Evolutionary conservation across 2,329 filamentous ascomycete genomes (phyloP).

Genomic region (Xylariaceae sp.): DNA sequence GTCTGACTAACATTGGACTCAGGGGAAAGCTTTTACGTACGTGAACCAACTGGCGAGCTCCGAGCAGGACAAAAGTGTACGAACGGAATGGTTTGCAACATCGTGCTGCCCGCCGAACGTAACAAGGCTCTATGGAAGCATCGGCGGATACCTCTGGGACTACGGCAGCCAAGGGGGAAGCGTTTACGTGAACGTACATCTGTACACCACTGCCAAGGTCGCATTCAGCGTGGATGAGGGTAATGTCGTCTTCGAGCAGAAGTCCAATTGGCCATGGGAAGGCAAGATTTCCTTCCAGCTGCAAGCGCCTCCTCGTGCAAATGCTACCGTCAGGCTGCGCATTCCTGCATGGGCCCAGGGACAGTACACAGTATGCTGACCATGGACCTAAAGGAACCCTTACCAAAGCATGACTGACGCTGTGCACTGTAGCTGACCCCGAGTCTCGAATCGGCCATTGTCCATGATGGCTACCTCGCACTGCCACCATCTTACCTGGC

Average conservation of each 20-base stretch:
- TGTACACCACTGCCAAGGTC: slow-evolving; percentile 45
- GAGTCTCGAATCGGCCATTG: slow-evolving; percentile 18
- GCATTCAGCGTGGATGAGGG: slow-evolving; percentile 28
- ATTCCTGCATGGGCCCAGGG: slow-evolving; percentile 45
- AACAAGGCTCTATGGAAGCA: slow-evolving; percentile 44
- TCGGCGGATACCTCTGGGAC: slow-evolving; percentile 51
- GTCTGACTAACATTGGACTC: neutral
- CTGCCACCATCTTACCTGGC: slow-evolving; percentile 34
- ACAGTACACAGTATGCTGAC: slow-evolving; percentile 18
- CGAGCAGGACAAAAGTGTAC: slow-evolving; percentile 37
- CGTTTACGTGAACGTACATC: slow-evolving; percentile 42
- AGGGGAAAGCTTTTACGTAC: slow-evolving; percentile 51
- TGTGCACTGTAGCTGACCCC: slow-evolving; percentile 29
- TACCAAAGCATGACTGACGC: slow-evolving; percentile 7
- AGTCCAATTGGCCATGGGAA: slow-evolving; percentile 50
- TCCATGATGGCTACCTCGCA: slow-evolving; percentile 42
- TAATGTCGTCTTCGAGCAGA: slow-evolving; percentile 36
- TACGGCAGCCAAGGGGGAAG: slow-evolving; percentile 21
- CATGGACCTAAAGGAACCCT: too few relatives aligned
- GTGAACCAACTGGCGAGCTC: slow-evolving; percentile 53
- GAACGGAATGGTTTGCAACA: slow-evolving; percentile 51
- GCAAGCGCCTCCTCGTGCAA: slow-evolving; percentile 20
- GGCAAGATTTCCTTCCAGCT: slow-evolving; percentile 42
- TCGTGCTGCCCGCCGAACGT: slow-evolving; percentile 57
- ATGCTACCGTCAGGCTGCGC: slow-evolving; percentile 38